phyloP scores from a whole-genome alignment of 2,329 filamentous ascomycete species.

The Geosmithia flava region DNA sequence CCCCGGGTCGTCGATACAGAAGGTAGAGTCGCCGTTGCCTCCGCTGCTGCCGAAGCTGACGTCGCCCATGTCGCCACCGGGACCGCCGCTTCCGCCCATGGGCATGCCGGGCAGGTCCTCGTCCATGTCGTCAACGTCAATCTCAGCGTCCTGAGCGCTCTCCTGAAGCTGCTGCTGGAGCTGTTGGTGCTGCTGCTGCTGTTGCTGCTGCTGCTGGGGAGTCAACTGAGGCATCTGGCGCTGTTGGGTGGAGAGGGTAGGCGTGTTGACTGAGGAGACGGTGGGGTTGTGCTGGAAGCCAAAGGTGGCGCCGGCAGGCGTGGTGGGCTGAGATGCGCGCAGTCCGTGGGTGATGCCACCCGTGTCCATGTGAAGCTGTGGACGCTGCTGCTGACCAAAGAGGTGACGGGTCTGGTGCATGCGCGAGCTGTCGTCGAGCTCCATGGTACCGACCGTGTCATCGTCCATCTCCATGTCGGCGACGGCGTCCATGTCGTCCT shows the following conservation, averaged over 20 bases:
- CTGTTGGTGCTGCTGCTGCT: constrained; percentile 32
- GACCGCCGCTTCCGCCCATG: constrained; percentile 32
- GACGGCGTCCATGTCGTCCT: constrained; percentile 60
- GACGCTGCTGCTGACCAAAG: constrained; percentile 50
- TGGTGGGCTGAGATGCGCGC: constrained; percentile 74
- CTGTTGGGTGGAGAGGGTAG: constrained; percentile 72
- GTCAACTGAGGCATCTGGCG: not conserved
- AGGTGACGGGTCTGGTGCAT: constrained; percentile 60
- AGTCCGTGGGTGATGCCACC: constrained; percentile 60
- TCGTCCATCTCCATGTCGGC: constrained; percentile 98
- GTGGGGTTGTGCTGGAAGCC: constrained; percentile 87
- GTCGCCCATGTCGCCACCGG: constrained; percentile 23
- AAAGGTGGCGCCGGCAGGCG: constrained; percentile 65
- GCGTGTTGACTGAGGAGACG: constrained; percentile 93
- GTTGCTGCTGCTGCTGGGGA: constrained; percentile 42
- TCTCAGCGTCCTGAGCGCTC: constrained; percentile 16
- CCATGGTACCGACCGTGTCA: constrained; percentile 58
- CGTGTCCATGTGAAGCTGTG: constrained; percentile 71
- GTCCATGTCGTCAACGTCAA: constrained; percentile 54
- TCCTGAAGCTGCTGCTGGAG: not conserved
- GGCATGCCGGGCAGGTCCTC: constrained; percentile 55
- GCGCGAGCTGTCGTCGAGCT: constrained; percentile 48
- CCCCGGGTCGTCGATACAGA: constrained; percentile 81
- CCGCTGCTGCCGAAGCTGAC: constrained; percentile 37
- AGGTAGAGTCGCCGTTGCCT: constrained; percentile 28